Evolutionary conservation across 495 filamentous ascomycete species (phyloP), one percentile per base, ranked within the genome.

Genomic region (Patellaria atrata): DNA sequence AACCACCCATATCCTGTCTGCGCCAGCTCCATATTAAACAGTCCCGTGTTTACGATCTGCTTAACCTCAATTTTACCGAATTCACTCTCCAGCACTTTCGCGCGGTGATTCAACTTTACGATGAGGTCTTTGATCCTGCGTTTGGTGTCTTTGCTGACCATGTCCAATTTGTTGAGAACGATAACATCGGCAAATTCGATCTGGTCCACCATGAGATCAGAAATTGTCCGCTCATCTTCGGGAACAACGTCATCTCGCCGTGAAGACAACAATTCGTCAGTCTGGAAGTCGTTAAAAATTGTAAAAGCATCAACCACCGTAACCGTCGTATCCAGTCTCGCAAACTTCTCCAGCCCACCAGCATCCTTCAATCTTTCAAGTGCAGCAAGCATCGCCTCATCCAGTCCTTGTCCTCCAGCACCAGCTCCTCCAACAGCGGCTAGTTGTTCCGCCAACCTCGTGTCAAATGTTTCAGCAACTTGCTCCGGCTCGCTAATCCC

Each of bases 401-500:
- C 55, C 7, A 50, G 44, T 25, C 60, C 59, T n/a, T 63, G 32
- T 57, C 61, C 62, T 3, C 56, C 59, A 4, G 42, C 25, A 17
- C 48, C 62, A 47, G 23, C 33, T 8, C 19, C 33, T 13, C 22
- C 33, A 8, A 30, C 19, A 12, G n/a, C 23, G 13, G 28, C 10
- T 9, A 38, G 18, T 14, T 14, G 10, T 12, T 38, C 36, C 7
- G 28, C 28, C n/a, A 65, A 67, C 53, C 70, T 64, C 17, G 59
- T 49, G 7, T 64, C 67, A 43, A 75, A 75, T 0, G 67, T 73
- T 50, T 73, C 69, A 5, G 70, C 69, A 5, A 75, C 70, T 48
- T 75, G 70, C 65, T 70, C 66, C 1, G 70, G 70, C 44, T 75
- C 70, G 43, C 68, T 73, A 17, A 75, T 70, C 1, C 70, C 70